Evolutionary conservation across 768 basidiomycete species (phyloP).

Genomic region (Coprinopsis strossmayeri): DNA sequence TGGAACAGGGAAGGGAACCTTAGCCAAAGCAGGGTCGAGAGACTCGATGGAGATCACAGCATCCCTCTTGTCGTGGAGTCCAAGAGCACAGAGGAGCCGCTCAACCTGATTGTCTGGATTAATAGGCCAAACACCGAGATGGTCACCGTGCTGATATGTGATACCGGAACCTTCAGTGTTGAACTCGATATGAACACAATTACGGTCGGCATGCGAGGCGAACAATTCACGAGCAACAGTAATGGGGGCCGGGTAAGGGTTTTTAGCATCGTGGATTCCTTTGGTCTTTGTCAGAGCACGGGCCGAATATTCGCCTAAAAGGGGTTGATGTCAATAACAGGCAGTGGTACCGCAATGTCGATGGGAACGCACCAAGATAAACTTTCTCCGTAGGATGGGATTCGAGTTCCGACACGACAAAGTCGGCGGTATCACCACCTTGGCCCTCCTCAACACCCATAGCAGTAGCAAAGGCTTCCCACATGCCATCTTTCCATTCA

Average conservation of each 20-base stretch:
- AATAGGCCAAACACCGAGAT: constrained; percentile 94
- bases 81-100: constrained; percentile 80
- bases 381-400: constrained; percentile 80
- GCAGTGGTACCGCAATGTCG: background rate
- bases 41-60: constrained; percentile 88
- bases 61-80: constrained; percentile 75
- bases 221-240: constrained; percentile 78
- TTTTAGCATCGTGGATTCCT: constrained; percentile 97
- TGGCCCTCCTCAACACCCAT: constrained; percentile 95
- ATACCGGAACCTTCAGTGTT: constrained; percentile 92
- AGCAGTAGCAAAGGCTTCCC: constrained; percentile 77
- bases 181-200: constrained; percentile 93
- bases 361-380: constrained; percentile 64
- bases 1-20: constrained; percentile 97
- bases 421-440: constrained; percentile 92
- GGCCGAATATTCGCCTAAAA: constrained; percentile 85
- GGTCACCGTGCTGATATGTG: constrained; percentile 98
- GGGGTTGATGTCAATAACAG: constrained; percentile 12
- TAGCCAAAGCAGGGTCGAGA: constrained; percentile 95
- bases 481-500: constrained; percentile 98
- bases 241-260: constrained; percentile 89
- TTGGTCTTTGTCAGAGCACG: constrained; percentile 89
- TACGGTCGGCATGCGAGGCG: constrained; percentile 61
- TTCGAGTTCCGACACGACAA: constrained; percentile 79
- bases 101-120: constrained; percentile 92